Evolutionary conservation across 345 rosid genomes (phyloP).

Genomic region (Carallia brachiata): DNA sequence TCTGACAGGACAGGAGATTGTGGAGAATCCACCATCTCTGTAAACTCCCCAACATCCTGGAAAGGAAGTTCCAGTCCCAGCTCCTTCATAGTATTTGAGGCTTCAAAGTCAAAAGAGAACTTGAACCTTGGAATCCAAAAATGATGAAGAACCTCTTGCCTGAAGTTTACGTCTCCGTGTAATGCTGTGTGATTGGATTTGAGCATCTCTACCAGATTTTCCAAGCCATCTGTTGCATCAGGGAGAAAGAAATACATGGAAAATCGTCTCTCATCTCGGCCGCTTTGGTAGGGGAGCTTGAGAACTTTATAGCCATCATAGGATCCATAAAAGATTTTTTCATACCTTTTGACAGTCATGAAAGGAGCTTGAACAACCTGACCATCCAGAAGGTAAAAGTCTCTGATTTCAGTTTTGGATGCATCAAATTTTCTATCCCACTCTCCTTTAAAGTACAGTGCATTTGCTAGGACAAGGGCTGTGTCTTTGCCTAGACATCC

Average conservation of each 20-base stretch:
- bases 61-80: constrained; percentile 27
- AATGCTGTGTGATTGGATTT: constrained; percentile 16
- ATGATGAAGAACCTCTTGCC: neutral
- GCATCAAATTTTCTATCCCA: constrained; percentile 27
- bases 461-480: constrained; percentile 32
- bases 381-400: constrained; percentile 27
- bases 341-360: constrained; percentile 20
- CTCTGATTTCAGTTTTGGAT: constrained; percentile 17
- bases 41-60: constrained; percentile 11
- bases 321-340: constrained; percentile 8
- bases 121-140: constrained; percentile 34
- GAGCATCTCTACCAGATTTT: constrained; percentile 14
- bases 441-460: constrained; percentile 40
- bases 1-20: constrained; percentile 7
- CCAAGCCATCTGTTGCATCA: constrained; percentile 17
- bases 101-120: constrained; percentile 30
- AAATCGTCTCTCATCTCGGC: constrained; percentile 19
- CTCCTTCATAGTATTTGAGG: constrained; percentile 15
- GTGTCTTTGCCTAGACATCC: constrained; percentile 13
- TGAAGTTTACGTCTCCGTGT: neutral
- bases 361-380: constrained; percentile 24
- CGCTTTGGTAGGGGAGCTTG: constrained; percentile 27
- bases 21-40: constrained; percentile 26
- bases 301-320: constrained; percentile 26
- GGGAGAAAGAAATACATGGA: constrained; percentile 35